Conservation (phyloP, 179 eudicot genomes). For the Heliamphora pulchella region DNA sequence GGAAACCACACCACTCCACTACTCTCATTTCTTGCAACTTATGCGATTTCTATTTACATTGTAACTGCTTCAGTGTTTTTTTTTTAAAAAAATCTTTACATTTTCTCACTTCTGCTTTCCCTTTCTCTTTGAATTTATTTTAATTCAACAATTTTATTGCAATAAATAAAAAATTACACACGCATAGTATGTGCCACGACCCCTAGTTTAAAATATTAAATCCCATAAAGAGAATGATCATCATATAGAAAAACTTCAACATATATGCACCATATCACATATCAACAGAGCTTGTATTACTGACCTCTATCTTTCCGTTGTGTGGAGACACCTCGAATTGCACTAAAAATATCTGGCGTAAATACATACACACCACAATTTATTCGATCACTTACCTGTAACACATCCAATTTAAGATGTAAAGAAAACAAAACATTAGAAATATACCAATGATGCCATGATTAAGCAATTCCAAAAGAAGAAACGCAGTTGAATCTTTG, state of each 20-base stretch:
- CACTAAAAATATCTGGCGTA: constrained; percentile 69
- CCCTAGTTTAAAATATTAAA: too few relatives aligned
- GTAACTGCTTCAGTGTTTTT: too few relatives aligned
- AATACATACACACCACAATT: constrained; percentile 88
- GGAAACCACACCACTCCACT: too few relatives aligned
- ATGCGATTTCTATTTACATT: too few relatives aligned
- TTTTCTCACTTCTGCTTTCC: too few relatives aligned
- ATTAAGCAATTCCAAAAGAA: background rate
- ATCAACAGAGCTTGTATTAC: constrained; percentile 13
- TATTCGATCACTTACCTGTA: constrained; percentile 87
- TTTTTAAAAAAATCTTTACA: too few relatives aligned
- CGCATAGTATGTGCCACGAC: too few relatives aligned
- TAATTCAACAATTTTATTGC: too few relatives aligned
- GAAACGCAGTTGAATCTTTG: background rate
- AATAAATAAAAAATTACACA: too few relatives aligned
- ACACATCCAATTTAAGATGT: background rate
- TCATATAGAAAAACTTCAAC: background rate
- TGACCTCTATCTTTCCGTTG: constrained; percentile 67
- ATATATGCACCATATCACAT: background rate
- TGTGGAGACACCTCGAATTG: constrained; percentile 51
- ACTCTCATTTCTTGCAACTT: too few relatives aligned
- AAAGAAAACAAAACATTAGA: background rate
- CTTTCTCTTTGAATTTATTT: too few relatives aligned
- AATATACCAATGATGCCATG: background rate
- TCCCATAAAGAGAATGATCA: background rate